Evolutionary conservation across 2,329 filamentous ascomycete species (phyloP).

Genomic region (Dothiorella sarmentorum): DNA sequence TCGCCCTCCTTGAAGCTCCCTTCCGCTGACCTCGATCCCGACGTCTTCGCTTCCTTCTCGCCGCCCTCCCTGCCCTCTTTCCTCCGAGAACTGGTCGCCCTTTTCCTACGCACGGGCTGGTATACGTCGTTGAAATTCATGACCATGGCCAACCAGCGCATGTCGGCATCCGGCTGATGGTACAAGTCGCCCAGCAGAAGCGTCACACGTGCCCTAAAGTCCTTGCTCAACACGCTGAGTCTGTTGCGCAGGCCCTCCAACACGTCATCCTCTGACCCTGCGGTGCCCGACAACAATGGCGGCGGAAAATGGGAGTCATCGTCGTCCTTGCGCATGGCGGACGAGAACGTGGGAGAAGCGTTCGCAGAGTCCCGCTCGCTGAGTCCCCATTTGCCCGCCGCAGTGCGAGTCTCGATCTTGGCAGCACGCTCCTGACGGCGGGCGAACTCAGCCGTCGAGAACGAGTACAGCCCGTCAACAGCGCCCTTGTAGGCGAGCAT

Average conservation of each 20-base stretch:
- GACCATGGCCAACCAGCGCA: slow-evolving; percentile 90
- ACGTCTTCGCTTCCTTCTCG: slow-evolving; percentile 27
- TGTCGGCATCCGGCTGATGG: slow-evolving; percentile 90
- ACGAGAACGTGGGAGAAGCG: slow-evolving; percentile 25
- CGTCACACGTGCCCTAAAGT: slow-evolving; percentile 75
- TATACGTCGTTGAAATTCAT: slow-evolving; percentile 99
- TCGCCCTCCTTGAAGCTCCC: slow-evolving; percentile 5
- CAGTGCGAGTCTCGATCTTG: slow-evolving; percentile 63
- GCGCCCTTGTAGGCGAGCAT: slow-evolving; percentile 94
- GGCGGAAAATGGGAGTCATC: slow-evolving; percentile 42
- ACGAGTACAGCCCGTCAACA: slow-evolving; percentile 91
- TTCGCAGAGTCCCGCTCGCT: slow-evolving; percentile 49
- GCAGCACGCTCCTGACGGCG: slow-evolving; percentile 81
- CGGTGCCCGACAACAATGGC: slow-evolving; percentile 34
- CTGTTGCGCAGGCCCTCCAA: slow-evolving; percentile 74
- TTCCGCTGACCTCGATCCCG: slow-evolving; percentile 20
- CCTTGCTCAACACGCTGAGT: slow-evolving; percentile 66
- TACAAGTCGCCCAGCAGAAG: slow-evolving; percentile 83
- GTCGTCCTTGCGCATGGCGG: slow-evolving; percentile 27
- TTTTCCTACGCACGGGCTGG: slow-evolving; percentile 67
- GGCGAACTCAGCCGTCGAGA: slow-evolving; percentile 91
- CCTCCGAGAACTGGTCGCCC: slow-evolving; percentile 33
- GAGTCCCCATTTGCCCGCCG: slow-evolving; percentile 62
- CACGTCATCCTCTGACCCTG: slow-evolving; percentile 43
- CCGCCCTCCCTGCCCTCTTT: slow-evolving; percentile 32